Evolutionary conservation across 768 basidiomycete genomes (phyloP).

Genomic region (Mycena pura): DNA sequence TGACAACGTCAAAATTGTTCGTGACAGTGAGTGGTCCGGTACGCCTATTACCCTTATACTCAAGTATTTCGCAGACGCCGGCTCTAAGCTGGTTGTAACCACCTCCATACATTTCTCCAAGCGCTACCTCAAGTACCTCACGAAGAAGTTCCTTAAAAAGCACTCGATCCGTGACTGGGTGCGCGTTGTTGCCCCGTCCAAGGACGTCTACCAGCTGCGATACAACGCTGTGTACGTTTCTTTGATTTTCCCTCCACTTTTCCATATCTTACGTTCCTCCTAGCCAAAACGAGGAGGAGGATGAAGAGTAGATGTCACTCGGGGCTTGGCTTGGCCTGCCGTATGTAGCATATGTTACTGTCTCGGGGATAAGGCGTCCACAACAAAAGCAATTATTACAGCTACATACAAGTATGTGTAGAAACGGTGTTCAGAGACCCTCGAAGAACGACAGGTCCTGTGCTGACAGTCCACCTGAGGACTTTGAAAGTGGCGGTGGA

Average conservation of each 20-base stretch:
- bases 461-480: constrained; percentile 68
- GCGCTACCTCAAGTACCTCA: constrained; percentile 97
- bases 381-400: constrained; percentile 16
- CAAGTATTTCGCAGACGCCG: constrained; percentile 44
- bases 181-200: constrained; percentile 92
- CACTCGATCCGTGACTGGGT: constrained; percentile 96
- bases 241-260: background rate
- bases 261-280: constrained; percentile 16
- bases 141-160: constrained; percentile 99
- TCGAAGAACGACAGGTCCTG: constrained; percentile 92
- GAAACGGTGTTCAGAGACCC: constrained; percentile 52
- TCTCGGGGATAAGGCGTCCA: too few relatives aligned
- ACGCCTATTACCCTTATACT: background rate
- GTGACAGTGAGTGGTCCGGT: constrained; percentile 69
- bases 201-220: constrained; percentile 92
- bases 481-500: constrained; percentile 21
- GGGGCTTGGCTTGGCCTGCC: constrained; percentile 5
- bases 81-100: constrained; percentile 83
- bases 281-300: constrained; percentile 60
- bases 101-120: constrained; percentile 93
- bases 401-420: background rate
- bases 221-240: constrained; percentile 85
- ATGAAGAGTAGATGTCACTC: constrained; percentile 50
- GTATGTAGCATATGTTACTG: constrained; percentile 15
- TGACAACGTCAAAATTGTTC: constrained; percentile 84